phyloP scores from a whole-genome alignment of 805 yeast species.

The Candida vartiovaarae region DNA sequence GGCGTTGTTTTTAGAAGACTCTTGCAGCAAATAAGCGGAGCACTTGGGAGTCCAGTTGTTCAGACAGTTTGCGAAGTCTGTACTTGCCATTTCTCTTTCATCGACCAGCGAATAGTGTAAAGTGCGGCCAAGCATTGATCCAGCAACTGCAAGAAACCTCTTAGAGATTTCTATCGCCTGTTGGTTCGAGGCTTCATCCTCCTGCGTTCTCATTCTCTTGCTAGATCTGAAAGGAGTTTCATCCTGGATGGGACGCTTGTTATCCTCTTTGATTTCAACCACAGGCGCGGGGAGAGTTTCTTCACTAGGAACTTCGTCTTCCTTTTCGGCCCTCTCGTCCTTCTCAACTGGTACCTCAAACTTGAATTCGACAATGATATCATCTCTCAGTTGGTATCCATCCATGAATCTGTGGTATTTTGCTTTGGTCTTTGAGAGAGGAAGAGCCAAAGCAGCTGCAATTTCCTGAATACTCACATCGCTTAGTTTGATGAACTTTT shows the following conservation, averaged over 20 bases:
- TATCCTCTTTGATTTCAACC: constrained; percentile 3
- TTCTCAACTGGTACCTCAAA: constrained; percentile 4
- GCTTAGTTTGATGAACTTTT: constrained; percentile 8
- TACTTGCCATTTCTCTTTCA: neutral
- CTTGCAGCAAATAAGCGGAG: constrained; percentile 21
- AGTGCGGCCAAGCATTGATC: constrained; percentile 2
- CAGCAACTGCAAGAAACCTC: constrained; percentile 7
- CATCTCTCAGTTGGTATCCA: constrained; percentile 43
- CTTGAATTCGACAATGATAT: constrained; percentile 38
- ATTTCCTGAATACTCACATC: constrained; percentile 26
- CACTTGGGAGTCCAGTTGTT: constrained; percentile 21
- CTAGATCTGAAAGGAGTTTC: constrained; percentile 30
- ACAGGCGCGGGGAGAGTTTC: neutral
- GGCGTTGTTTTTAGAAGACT: constrained; percentile 2
- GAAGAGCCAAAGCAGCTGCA: constrained; percentile 18
- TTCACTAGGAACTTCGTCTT: neutral
- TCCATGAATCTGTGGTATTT: constrained; percentile 35
- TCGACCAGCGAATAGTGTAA: neutral
- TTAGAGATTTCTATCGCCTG: neutral
- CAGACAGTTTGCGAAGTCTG: constrained; percentile 12
- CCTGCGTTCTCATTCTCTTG: constrained; percentile 31
- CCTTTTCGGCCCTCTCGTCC: neutral
- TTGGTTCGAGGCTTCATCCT: constrained; percentile 14
- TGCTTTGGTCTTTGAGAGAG: constrained; percentile 30
- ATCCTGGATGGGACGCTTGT: constrained; percentile 11